phyloP scores from a whole-genome alignment of 805 yeast genomes.

The Metschnikowia cubensis region DNA sequence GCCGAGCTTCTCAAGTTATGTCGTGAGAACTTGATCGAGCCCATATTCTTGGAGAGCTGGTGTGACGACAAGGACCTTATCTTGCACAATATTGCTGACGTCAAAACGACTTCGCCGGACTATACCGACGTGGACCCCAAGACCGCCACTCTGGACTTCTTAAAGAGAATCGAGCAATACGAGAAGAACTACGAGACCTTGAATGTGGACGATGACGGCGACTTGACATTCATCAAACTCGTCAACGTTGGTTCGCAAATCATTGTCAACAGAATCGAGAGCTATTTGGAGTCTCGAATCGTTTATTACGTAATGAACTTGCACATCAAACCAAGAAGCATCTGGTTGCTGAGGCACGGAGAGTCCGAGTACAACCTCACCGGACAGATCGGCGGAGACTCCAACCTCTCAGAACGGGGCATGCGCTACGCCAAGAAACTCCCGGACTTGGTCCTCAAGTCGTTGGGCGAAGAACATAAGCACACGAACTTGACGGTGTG shows the following conservation, averaged over 20 bases:
- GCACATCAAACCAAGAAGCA: slow-evolving; percentile 86
- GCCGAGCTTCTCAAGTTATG: slow-evolving; percentile 57
- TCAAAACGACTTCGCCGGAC: slow-evolving; percentile 83
- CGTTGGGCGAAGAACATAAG: slow-evolving; percentile 54
- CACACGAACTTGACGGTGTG: slow-evolving; percentile 72
- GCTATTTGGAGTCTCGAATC: slow-evolving; percentile 86
- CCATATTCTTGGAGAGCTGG: slow-evolving; percentile 89
- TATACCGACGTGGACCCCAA: slow-evolving; percentile 66
- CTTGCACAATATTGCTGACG: slow-evolving; percentile 76
- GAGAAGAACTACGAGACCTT: slow-evolving; percentile 75
- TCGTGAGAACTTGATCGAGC: slow-evolving; percentile 67
- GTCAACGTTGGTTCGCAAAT: slow-evolving; percentile 87
- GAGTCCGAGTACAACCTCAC: slow-evolving; percentile 89
- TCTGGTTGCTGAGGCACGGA: slow-evolving; percentile 95
- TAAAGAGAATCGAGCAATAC: slow-evolving; percentile 69
- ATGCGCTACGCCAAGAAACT: slow-evolving; percentile 75
- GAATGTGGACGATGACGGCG: slow-evolving; percentile 51
- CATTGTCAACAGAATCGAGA: slow-evolving; percentile 79
- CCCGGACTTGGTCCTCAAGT: slow-evolving; percentile 68
- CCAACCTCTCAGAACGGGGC: slow-evolving; percentile 80
- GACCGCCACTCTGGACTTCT: slow-evolving; percentile 66
- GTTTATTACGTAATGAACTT: slow-evolving; percentile 95
- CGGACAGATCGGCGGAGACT: slow-evolving; percentile 96
- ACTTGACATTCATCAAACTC: slow-evolving; percentile 79
- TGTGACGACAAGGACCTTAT: slow-evolving; percentile 81